Conservation (phyloP, 106 monocot genomes). For the Allium cepa region DNA sequence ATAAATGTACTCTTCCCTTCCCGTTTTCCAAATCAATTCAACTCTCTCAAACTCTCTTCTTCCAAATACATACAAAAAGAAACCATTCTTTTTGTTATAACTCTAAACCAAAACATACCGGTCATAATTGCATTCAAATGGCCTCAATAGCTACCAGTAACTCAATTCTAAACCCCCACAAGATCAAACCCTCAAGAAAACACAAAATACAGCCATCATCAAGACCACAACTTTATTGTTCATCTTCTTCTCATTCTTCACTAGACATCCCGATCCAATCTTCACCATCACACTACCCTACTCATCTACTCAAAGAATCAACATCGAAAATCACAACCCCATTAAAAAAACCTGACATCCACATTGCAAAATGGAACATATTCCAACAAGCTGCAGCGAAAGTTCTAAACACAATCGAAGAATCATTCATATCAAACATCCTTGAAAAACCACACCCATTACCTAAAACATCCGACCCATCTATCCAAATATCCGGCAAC, state of each 20-base stretch:
- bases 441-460: conserved; percentile 39
- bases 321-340: background rate
- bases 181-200: background rate
- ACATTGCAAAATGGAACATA: conserved; percentile 10
- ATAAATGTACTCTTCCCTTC: too few species aligned
- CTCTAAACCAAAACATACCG: background rate
- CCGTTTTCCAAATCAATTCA: too few species aligned
- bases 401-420: conserved; percentile 44
- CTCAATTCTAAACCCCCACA: background rate
- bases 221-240: background rate
- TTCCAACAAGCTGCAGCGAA: conserved; percentile 35
- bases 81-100: background rate
- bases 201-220: background rate
- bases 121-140: background rate
- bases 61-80: background rate
- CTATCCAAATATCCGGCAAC: conserved; percentile 68
- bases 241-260: background rate
- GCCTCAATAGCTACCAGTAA: background rate
- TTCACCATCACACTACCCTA: background rate
- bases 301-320: background rate
- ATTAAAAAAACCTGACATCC: background rate
- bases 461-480: conserved; percentile 50
- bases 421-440: conserved; percentile 26
- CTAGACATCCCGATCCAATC: conserved; percentile 3
- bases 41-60: too few species aligned